Evolutionary conservation across 371 early-diverging fungal species (phyloP).

Genomic region (Mucor piriformis): DNA sequence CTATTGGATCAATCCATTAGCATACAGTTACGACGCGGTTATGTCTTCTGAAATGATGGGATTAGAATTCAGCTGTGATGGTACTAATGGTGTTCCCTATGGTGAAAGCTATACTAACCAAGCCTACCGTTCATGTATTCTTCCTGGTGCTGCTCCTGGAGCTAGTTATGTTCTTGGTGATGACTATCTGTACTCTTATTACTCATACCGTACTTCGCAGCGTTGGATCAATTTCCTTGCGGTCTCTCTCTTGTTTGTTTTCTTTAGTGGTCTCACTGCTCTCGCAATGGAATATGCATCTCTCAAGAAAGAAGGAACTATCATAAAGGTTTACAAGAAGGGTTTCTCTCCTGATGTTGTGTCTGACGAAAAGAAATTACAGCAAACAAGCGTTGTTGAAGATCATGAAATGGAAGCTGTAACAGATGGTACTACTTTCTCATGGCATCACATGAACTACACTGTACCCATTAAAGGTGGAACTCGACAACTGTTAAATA

Average conservation of each 20-base stretch:
- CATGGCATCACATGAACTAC: slow-evolving; percentile 60
- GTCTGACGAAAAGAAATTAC: slow-evolving; percentile 26
- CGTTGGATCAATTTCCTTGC: slow-evolving; percentile 62
- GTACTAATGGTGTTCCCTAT: slow-evolving; percentile 48
- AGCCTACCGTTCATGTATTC: slow-evolving; percentile 55
- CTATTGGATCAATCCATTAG: slow-evolving; percentile 70
- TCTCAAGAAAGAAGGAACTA: slow-evolving; percentile 46
- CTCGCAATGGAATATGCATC: slow-evolving; percentile 56
- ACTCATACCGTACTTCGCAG: slow-evolving; percentile 18
- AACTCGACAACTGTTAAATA: slow-evolving; percentile 50
- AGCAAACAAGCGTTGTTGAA: slow-evolving; percentile 6
- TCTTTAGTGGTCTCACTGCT: slow-evolving; percentile 53
- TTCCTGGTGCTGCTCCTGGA: slow-evolving; percentile 56
- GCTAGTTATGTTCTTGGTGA: slow-evolving; percentile 50
- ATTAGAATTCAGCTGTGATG: slow-evolving; percentile 37
- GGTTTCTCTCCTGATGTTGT: slow-evolving; percentile 30
- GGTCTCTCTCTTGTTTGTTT: slow-evolving; percentile 49
- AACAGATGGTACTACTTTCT: slow-evolving; percentile 52
- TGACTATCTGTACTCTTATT: slow-evolving; percentile 42
- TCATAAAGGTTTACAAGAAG: slow-evolving; percentile 57
- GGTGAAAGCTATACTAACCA: slow-evolving; percentile 48
- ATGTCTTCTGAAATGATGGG: slow-evolving; percentile 70
- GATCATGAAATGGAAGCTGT: slow-evolving; percentile 38
- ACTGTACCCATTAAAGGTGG: slow-evolving; percentile 62
- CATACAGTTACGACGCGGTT: slow-evolving; percentile 65